Evolutionary conservation across 179 eudicot genomes (phyloP), one percentile per base, ranked within the genome.

Genomic region (Beta lomatogona): DNA sequence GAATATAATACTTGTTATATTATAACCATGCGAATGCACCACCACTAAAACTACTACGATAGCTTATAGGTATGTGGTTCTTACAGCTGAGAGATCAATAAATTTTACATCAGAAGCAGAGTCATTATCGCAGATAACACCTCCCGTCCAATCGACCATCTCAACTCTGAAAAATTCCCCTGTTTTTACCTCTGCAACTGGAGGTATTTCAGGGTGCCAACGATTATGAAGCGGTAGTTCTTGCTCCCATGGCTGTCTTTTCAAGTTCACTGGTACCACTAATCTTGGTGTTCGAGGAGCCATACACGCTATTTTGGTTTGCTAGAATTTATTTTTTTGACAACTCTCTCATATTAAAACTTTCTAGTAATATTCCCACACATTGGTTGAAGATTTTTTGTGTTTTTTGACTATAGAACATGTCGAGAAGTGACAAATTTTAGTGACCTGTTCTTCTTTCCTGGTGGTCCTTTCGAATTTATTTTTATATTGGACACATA

Each of bases 61-160:
- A 71, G 71, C 55, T 48, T 54, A 44, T 45, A 53, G 28, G 53
- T 41, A 57, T 61, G 6, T 69, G 12, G 52, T 21, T 83, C 97
- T 95, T 91, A 95, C 97, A 53, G 87, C 78, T 58, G 97, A 92
- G 54, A 95, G 91, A 84, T 95, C 97, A 22, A 89, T 31, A 65
- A 79, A 85, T 83, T 94, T 95, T 4, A 95, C 59, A 84, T 95
- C 98, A 65, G 69, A 75, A 64, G 99, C 99, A 71, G 95, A 88
- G 65, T 90, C 84, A 77, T 95, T 88, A 66, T 95, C 95, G 13
- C 83, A 84, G 28, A 94, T 87, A 18, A 79, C 82, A 79, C 97
- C 97, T 63, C 92, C 94, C 6, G 99, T 92, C 94, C 95, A 95
- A 75, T 94, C 97, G 41, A 89, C 82, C 98, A 94, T 92, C 89